Conservation (phyloP, 1,284 basidiomycete species). For the Apiotrichum akiyoshidainum region DNA sequence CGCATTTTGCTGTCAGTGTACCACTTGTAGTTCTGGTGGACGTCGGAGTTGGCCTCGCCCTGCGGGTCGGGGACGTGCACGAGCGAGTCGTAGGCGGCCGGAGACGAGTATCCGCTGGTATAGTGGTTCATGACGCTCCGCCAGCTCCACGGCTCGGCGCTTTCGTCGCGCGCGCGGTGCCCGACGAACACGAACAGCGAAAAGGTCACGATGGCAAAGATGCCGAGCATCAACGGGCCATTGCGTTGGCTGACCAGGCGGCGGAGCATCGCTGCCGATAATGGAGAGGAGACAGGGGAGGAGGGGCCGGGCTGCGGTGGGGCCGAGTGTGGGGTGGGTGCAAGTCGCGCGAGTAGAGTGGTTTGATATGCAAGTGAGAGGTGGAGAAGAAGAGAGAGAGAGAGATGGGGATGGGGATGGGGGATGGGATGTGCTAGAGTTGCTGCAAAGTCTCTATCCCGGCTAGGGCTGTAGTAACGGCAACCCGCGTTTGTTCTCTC, state of each 20-base stretch:
- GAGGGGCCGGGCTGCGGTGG: too few species aligned
- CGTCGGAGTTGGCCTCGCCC: neutral
- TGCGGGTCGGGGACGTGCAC: neutral
- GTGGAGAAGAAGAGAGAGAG: too few species aligned
- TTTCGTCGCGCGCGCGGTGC: neutral
- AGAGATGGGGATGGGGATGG: too few species aligned
- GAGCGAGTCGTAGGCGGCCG: neutral
- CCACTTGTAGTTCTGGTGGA: constrained; percentile 17
- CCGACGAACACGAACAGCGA: neutral
- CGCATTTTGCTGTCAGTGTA: constrained; percentile 19
- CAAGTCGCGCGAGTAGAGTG: too few species aligned
- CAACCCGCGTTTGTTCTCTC: too few species aligned
- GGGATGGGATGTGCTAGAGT: too few species aligned
- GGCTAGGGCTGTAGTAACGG: too few species aligned
- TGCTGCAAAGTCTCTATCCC: too few species aligned
- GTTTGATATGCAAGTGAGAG: too few species aligned
- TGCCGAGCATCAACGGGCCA: neutral
- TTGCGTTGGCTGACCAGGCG: neutral
- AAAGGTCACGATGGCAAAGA: neutral
- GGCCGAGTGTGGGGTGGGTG: too few species aligned
- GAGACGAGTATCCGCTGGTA: neutral
- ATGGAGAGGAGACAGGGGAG: neutral
- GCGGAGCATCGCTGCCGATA: neutral
- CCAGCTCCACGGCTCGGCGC: neutral
- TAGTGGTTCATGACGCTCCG: neutral